A percentile compares a stretch with the other conserved stretches of the same genome.
phyloP scores from a whole-genome alignment of 768 basidiomycete species.

The Mycena epipterygia region DNA sequence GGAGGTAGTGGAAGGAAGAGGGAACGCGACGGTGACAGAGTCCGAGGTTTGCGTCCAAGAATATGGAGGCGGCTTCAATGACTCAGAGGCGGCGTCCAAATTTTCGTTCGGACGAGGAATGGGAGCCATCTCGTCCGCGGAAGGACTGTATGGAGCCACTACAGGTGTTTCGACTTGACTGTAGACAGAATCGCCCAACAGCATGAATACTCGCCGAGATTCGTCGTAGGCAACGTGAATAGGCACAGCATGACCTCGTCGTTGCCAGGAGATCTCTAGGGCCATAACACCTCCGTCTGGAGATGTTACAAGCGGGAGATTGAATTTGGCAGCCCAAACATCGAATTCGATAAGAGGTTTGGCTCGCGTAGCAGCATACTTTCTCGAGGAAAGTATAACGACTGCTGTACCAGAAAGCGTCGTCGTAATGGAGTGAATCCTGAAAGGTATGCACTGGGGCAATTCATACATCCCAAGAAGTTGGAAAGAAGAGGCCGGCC shows the following conservation, averaged over 20 bases:
- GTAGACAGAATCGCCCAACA: conserved; percentile 73
- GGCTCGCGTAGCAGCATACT: conserved; percentile 46
- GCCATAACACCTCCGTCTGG: conserved; percentile 46
- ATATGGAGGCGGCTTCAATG: conserved; percentile 80
- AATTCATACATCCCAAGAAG: conserved; percentile 70
- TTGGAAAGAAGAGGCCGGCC: conserved; percentile 53
- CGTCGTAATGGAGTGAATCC: conserved; percentile 58
- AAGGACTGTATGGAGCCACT: conserved; percentile 64
- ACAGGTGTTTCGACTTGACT: conserved; percentile 52
- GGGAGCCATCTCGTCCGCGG: conserved; percentile 75
- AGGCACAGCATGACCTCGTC: conserved; percentile 80
- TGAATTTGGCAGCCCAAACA: conserved; percentile 71
- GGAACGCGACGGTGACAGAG: conserved; percentile 86
- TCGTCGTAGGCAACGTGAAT: conserved; percentile 65
- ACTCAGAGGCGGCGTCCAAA: conserved; percentile 57
- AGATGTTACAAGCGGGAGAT: conserved; percentile 54
- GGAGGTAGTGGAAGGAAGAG: conserved; percentile 79
- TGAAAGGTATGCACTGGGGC: conserved; percentile 56
- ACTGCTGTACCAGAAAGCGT: conserved; percentile 55
- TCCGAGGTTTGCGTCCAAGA: conserved; percentile 94
- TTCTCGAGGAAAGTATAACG: conserved; percentile 72
- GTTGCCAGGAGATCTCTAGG: conserved; percentile 76
- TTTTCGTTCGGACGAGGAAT: conserved; percentile 75
- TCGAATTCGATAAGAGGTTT: conserved; percentile 65
- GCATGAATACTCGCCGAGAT: conserved; percentile 60